phyloP scores from a whole-genome alignment of 306 rosid genomes.

The Neltuma alba region DNA sequence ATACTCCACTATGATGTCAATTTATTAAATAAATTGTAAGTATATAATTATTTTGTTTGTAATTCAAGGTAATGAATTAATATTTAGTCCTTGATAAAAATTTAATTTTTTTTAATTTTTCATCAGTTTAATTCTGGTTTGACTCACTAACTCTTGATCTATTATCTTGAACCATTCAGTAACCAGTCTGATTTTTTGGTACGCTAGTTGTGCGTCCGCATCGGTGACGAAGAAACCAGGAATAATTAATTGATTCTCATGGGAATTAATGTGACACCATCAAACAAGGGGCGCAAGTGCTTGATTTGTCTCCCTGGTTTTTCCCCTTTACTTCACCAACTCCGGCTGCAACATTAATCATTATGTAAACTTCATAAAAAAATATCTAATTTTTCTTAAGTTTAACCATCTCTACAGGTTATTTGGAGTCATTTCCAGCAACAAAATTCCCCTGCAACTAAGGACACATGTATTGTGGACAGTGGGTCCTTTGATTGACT shows the following conservation, averaged over 20 bases:
- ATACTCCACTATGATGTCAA: no score
- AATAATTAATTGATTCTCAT: neutral
- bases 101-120: no score
- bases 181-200: neutral
- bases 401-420: no score
- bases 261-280: neutral
- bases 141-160: no score
- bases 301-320: conserved; percentile 12
- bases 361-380: neutral
- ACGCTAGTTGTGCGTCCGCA: neutral
- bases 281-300: conserved; percentile 33
- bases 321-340: neutral
- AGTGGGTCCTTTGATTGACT: neutral
- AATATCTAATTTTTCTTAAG: no score
- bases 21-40: no score
- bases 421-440: neutral
- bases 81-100: no score
- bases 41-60: no score
- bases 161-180: no score
- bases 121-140: no score
- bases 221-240: conserved; percentile 1
- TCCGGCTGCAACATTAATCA: neutral
- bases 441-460: neutral
- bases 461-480: neutral
- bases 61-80: no score